Percentiles rank a stretch among this genome's conserved stretches.
phyloP scores from a whole-genome alignment of 495 filamentous ascomycete genomes.

The Penicillium herquei region DNA sequence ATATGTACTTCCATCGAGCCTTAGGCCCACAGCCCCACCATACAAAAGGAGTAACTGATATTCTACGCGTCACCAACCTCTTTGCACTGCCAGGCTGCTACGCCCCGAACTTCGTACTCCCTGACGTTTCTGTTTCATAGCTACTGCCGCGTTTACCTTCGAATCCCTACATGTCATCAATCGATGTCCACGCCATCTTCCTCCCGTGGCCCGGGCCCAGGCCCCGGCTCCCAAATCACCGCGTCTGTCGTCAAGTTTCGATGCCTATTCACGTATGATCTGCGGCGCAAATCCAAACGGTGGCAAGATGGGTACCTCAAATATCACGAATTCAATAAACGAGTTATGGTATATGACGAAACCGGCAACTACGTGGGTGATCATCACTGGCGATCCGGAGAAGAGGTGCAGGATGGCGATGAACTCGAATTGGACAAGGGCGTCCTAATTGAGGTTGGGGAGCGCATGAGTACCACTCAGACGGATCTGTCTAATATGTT shows the following conservation, averaged over 20 bases:
- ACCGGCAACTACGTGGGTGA: conserved; percentile 79
- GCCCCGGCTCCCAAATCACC: conserved; percentile 56
- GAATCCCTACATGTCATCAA: background rate
- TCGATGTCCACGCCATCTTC: conserved; percentile 36
- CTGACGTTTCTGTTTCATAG: background rate
- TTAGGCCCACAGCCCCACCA: background rate
- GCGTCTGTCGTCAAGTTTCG: conserved; percentile 75
- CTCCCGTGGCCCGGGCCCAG: conserved; percentile 25
- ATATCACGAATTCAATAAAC: conserved; percentile 88
- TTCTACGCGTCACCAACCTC: background rate
- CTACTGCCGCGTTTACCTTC: background rate
- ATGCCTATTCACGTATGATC: conserved; percentile 83
- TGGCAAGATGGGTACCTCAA: conserved; percentile 91
- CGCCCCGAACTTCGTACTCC: background rate
- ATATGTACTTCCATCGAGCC: background rate
- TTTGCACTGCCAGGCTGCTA: background rate
- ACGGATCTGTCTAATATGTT: conserved; percentile 74
- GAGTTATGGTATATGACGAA: conserved; percentile 87
- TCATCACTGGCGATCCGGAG: conserved; percentile 71
- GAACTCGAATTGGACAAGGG: conserved; percentile 78
- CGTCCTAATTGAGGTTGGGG: conserved; percentile 74
- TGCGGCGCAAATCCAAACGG: conserved; percentile 80
- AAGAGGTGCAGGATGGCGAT: conserved; percentile 69
- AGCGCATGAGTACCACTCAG: conserved; percentile 66
- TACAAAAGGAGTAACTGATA: background rate